Evolutionary conservation across 1,139 yeast species (phyloP), one percentile per base, ranked within the genome.

Genomic region (Hyphopichia pseudoburtonii): DNA sequence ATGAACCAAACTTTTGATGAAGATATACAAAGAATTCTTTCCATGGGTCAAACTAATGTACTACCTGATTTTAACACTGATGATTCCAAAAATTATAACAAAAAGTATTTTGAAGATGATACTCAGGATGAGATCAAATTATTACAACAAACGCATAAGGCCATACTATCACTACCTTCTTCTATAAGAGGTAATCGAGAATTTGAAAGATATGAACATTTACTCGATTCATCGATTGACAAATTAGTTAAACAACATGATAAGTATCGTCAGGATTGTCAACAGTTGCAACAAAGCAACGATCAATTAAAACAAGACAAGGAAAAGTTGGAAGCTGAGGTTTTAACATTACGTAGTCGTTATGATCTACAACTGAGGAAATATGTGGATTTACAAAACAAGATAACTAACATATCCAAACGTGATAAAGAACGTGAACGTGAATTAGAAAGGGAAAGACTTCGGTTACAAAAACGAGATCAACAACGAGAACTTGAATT

Each of bases 111-210:
- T 11, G 19, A 24, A 24, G 27, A 24, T 6, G 34, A 29, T 11
- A 16, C 7, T 17, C 17, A 17, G 27, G 36, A 28, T 4, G 36
- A 34, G 6, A 28, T 23, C n/a, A 17, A 23, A 15, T 14, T 28
- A n/a, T 15, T 32, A 12, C 5, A 28, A n/a, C 33, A 34, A 23
- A 34, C 36, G 6, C 36, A 34, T 24, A 21, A 23, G 15, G 33
- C 31, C 12, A 34, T 34, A 9, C 24, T 17, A 7, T 12, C 36
- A 3, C 15, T 34, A 22, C 36, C 36, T 7, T 15, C 14, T 23
- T 17, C 32, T 3, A 29, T 34, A 1, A 34, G 28, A 5, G 14
- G 29, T 14, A 29, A 17, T 12, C n/a, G 24, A 18, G 33, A 34
- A 17, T 34, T 34, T 18, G 36, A 34, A 25, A 28, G 14, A 17